phyloP scores from a whole-genome alignment of 768 basidiomycete species.

The Hirschioporus abietinus region DNA sequence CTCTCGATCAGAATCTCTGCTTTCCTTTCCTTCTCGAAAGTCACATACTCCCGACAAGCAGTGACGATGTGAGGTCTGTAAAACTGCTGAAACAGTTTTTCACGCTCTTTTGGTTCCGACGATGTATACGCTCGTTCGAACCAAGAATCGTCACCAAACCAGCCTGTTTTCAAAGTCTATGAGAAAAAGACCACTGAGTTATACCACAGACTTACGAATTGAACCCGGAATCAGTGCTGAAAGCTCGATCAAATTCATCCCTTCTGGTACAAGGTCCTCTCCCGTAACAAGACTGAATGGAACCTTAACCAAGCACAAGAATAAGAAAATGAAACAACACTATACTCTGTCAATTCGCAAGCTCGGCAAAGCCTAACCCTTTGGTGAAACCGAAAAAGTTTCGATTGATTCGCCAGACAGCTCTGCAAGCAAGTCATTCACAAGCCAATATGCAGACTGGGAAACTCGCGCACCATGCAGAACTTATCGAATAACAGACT shows the following conservation, averaged over 20 bases:
- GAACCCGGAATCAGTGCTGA: background rate
- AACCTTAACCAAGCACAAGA: background rate
- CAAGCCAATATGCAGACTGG: too few relatives aligned
- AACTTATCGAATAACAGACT: background rate
- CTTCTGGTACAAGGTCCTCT: background rate
- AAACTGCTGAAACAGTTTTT: background rate
- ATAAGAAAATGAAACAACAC: background rate
- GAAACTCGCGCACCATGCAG: background rate
- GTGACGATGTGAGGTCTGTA: background rate
- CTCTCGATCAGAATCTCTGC: background rate
- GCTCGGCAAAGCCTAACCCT: background rate
- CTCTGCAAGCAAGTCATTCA: background rate
- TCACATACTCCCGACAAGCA: background rate
- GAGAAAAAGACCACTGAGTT: background rate
- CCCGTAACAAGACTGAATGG: background rate
- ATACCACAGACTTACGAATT: background rate
- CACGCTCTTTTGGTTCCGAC: too few relatives aligned
- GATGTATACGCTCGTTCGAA: too few relatives aligned
- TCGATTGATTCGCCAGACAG: background rate
- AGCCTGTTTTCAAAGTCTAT: background rate
- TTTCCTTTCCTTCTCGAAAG: background rate
- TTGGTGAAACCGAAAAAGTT: background rate
- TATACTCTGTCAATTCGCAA: background rate
- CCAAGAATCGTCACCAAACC: too few relatives aligned
- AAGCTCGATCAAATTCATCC: background rate